A percentile compares a stretch with the other conserved stretches of the same genome.
These are phyloP conservation scores for Nosema muscidifuracis DNA, from an alignment of 371 early-diverging fungal species.

Conservation along the genomic window DNA sequence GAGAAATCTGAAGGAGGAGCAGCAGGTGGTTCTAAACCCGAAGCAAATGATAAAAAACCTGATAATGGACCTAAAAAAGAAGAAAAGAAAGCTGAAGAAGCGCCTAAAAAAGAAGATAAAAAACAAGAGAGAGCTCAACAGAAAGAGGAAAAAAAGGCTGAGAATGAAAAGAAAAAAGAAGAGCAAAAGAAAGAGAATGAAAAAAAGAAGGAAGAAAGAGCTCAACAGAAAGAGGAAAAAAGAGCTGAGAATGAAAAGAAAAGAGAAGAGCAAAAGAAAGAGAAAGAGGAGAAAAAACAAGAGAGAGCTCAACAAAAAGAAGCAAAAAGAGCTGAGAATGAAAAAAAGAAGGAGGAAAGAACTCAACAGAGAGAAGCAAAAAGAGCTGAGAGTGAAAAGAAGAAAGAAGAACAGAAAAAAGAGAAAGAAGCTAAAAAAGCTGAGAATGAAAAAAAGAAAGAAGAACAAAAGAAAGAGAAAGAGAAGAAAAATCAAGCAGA, in stretches of 20 bases:
- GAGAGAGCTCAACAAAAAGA: too few relatives aligned
- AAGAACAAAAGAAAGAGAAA: conserved; percentile 20
- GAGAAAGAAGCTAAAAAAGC: conserved; percentile 9
- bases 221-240: conserved; percentile 11
- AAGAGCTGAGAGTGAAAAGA: conserved; percentile 15
- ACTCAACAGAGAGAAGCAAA: neutral
- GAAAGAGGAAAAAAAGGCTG: conserved; percentile 14
- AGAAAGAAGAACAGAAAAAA: conserved; percentile 11
- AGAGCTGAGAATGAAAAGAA: neutral
- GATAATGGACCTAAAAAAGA: neutral
- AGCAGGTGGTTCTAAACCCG: neutral
- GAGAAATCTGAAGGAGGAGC: neutral
- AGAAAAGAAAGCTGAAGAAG: conserved; percentile 6
- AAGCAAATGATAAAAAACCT: neutral
- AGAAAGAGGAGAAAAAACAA: too few relatives aligned
- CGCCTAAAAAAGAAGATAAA: neutral
- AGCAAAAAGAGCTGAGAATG: conserved; percentile 14
- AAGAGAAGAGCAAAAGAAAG: conserved; percentile 9
- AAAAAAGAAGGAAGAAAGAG: conserved; percentile 11
- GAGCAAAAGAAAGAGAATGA: conserved; percentile 11
- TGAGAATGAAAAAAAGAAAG: conserved; percentile 22
- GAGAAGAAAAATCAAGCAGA: conserved; percentile 1
- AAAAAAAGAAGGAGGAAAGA: conserved; percentile 11
- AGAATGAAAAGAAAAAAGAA: neutral
- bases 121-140: conserved; percentile 1